Percentiles rank a stretch among this genome's conserved stretches.
These are phyloP conservation scores for Leishmania aethiopica DNA, from an alignment of 208 protist species.

Conservation along the genomic window DNA sequence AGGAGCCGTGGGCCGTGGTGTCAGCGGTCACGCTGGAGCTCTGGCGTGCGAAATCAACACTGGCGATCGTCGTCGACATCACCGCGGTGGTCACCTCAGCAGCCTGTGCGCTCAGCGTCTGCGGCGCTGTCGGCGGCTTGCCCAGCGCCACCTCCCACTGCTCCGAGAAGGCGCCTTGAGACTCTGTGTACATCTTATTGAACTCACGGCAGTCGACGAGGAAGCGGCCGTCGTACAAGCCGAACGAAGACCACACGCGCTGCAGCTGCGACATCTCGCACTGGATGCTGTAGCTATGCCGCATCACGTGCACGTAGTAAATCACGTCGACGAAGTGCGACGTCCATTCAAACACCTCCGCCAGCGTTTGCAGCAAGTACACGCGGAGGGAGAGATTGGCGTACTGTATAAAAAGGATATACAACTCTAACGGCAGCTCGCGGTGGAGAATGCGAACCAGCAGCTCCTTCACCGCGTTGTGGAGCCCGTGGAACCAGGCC, in stretches of 20 bases:
- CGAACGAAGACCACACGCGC: slow-evolving; percentile 43
- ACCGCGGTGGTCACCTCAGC: background rate
- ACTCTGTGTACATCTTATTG: slow-evolving; percentile 33
- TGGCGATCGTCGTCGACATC: background rate
- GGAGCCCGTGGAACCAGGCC: slow-evolving; percentile 47
- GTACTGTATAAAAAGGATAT: slow-evolving; percentile 72
- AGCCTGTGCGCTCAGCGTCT: no score
- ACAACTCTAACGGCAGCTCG: slow-evolving; percentile 50
- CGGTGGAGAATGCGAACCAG: slow-evolving; percentile 43
- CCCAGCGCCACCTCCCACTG: slow-evolving; percentile 9
- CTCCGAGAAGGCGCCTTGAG: slow-evolving; percentile 32
- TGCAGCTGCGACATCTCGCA: slow-evolving; percentile 57
- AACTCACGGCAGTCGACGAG: slow-evolving; percentile 28
- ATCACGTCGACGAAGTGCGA: slow-evolving; percentile 58
- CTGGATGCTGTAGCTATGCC: slow-evolving; percentile 41
- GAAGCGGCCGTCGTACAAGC: slow-evolving; percentile 39
- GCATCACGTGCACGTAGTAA: slow-evolving; percentile 55
- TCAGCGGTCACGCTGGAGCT: background rate
- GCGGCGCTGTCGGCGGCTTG: background rate
- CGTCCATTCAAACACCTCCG: slow-evolving; percentile 68
- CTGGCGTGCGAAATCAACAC: background rate
- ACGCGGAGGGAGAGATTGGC: slow-evolving; percentile 46
- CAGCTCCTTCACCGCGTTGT: slow-evolving; percentile 41
- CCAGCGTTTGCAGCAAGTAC: slow-evolving; percentile 55
- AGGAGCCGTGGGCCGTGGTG: background rate